Evolutionary conservation across 2,329 filamentous ascomycete species (phyloP).

Genomic region (Alternaria hordeiaustralica): DNA sequence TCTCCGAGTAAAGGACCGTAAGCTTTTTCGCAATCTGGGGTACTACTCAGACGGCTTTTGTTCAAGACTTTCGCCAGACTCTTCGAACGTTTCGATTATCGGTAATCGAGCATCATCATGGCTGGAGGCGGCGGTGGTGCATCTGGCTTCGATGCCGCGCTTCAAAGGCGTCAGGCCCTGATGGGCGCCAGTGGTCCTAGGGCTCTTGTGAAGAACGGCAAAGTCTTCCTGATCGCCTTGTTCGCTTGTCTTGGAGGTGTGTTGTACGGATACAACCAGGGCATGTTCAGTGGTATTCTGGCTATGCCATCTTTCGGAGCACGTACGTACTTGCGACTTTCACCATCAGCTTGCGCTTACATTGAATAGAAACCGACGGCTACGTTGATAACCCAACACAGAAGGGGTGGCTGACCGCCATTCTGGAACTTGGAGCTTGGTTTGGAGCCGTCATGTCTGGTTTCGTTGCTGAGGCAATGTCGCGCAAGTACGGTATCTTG

Average conservation of each 20-base stretch:
- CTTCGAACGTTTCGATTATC: background rate
- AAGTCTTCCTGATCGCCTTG: constrained; percentile 62
- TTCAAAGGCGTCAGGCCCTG: constrained; percentile 29
- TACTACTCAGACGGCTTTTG: background rate
- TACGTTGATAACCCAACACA: constrained; percentile 49
- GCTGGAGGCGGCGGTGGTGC: constrained; percentile 28
- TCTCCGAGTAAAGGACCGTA: constrained; percentile 8
- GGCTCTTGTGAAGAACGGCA: constrained; percentile 60
- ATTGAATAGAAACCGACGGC: constrained; percentile 50
- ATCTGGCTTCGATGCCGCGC: constrained; percentile 30
- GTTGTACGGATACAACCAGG: constrained; percentile 76
- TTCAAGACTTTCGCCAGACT: background rate
- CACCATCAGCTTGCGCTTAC: background rate
- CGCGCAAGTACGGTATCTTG: constrained; percentile 73
- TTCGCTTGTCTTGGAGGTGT: constrained; percentile 62
- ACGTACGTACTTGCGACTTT: constrained; percentile 32
- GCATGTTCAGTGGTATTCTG: constrained; percentile 75
- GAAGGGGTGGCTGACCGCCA: constrained; percentile 62
- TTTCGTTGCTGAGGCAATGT: constrained; percentile 72
- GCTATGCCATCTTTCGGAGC: constrained; percentile 57
- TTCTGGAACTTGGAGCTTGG: constrained; percentile 80
- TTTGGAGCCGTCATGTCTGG: constrained; percentile 74
- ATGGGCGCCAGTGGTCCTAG: constrained; percentile 50
- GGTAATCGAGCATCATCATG: constrained; percentile 21
- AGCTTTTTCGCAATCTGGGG: background rate